These are phyloP conservation scores for Rhizopogon parksii DNA, from an alignment of 1,284 basidiomycete genomes.

Conservation along the genomic window DNA sequence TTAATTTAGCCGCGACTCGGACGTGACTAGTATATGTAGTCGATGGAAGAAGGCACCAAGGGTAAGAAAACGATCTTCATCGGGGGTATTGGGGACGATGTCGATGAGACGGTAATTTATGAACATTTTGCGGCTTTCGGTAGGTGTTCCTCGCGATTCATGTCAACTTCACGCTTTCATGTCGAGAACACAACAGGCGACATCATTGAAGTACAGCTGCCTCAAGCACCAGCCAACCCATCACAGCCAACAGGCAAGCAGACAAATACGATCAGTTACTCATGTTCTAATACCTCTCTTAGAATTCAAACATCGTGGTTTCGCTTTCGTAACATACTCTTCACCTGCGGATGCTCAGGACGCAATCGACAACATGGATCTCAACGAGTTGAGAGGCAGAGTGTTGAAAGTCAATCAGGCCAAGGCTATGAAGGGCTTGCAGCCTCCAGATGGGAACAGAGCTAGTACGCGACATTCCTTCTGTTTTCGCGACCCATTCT, in stretches of 20 bases:
- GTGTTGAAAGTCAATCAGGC: constrained; percentile 76
- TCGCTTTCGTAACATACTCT: constrained; percentile 72
- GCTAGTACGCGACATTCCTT: constrained; percentile 48
- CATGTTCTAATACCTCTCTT: too few species aligned
- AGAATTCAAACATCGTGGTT: constrained; percentile 64
- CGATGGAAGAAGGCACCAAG: constrained; percentile 75
- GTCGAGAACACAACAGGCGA: constrained; percentile 46
- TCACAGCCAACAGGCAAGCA: constrained; percentile 44
- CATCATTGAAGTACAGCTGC: constrained; percentile 74
- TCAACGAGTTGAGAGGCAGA: constrained; percentile 69
- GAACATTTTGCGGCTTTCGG: constrained; percentile 75
- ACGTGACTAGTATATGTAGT: too few species aligned
- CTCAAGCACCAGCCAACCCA: constrained; percentile 58
- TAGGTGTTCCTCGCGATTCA: constrained; percentile 28
- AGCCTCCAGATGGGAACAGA: constrained; percentile 58
- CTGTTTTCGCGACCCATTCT: constrained; percentile 1
- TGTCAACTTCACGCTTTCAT: constrained; percentile 3
- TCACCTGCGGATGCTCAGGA: constrained; percentile 77
- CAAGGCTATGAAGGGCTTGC: constrained; percentile 61
- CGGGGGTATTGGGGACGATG: constrained; percentile 69
- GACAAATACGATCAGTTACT: neutral
- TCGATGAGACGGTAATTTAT: constrained; percentile 61
- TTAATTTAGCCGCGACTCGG: neutral
- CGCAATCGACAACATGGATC: constrained; percentile 85
- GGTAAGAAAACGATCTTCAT: constrained; percentile 76